Percentiles rank a stretch among this genome's conserved stretches.
phyloP scores from a whole-genome alignment of 2,329 filamentous ascomycete species.

The Phoma sp. region DNA sequence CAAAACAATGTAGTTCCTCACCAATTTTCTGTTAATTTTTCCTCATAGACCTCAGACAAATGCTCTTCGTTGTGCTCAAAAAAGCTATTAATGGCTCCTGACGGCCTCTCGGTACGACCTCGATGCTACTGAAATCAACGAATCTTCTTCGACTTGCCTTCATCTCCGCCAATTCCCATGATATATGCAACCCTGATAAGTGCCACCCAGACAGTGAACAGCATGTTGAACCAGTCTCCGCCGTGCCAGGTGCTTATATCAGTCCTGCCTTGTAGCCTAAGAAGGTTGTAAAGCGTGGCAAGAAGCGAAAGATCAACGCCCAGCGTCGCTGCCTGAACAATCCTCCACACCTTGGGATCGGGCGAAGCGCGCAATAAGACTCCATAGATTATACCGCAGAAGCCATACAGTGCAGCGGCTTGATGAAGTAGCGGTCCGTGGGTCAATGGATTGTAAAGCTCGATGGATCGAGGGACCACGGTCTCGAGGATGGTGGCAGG shows the following conservation, averaged over 20 bases:
- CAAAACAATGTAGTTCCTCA: no score
- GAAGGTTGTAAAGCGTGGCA: not conserved
- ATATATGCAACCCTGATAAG: conserved; percentile 13
- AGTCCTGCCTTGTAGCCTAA: conserved; percentile 2
- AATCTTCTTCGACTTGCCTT: not conserved
- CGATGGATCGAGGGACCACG: conserved; percentile 5
- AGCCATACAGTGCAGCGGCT: conserved; percentile 11
- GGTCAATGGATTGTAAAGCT: not conserved
- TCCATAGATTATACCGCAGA: conserved; percentile 14
- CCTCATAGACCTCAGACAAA: no score
- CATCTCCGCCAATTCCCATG: conserved; percentile 6
- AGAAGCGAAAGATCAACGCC: conserved; percentile 15
- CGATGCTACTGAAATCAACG: not conserved
- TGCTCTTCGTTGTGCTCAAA: no score
- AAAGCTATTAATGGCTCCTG: not conserved
- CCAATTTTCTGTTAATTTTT: no score
- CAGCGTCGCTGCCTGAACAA: conserved; percentile 18
- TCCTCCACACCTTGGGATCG: conserved; percentile 18
- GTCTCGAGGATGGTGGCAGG: conserved; percentile 6
- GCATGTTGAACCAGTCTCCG: conserved; percentile 16
- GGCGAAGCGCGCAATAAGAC: conserved; percentile 13
- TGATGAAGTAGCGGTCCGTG: conserved; percentile 17
- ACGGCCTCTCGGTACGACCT: not conserved
- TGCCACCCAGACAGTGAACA: conserved; percentile 18
- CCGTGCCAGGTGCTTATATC: not conserved